Conservation (phyloP, 129 eudicot species). For the Tanacetum coccineum region DNA sequence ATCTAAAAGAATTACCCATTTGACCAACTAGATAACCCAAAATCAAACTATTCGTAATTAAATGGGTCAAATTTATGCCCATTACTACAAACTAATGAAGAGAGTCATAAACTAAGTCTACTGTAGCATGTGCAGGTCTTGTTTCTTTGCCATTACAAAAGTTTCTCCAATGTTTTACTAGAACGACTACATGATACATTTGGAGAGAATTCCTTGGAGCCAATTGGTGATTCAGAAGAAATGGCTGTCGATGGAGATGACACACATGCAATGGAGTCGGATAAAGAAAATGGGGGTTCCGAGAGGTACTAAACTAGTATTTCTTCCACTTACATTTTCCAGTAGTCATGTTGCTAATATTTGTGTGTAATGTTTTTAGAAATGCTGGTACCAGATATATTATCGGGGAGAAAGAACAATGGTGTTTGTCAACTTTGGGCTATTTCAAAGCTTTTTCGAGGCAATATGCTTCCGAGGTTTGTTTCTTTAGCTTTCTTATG, state of each 20-base stretch:
- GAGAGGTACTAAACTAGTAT: conserved; percentile 57
- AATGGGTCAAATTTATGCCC: neutral
- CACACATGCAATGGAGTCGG: conserved; percentile 63
- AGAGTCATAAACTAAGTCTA: neutral
- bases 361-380: no score
- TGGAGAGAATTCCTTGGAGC: conserved; percentile 43
- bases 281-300: conserved; percentile 55
- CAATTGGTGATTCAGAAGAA: conserved; percentile 44
- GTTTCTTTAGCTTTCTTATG: neutral
- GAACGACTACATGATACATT: conserved; percentile 57
- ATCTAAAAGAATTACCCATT: no score
- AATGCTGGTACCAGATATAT: conserved; percentile 32
- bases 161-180: conserved; percentile 52
- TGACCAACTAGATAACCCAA: neutral
- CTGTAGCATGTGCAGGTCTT: conserved; percentile 47
- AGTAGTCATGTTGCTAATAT: no score
- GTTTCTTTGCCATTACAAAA: conserved; percentile 65
- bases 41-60: neutral
- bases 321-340: no score
- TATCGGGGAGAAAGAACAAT: conserved; percentile 73
- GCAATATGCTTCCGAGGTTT: no score
- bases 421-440: conserved; percentile 89
- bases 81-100: neutral
- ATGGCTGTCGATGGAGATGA: conserved; percentile 86
- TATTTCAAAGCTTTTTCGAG: no score